Base-by-base conservation (phyloP, 139 green algal species). In the Pleodorina starrii region DNA sequence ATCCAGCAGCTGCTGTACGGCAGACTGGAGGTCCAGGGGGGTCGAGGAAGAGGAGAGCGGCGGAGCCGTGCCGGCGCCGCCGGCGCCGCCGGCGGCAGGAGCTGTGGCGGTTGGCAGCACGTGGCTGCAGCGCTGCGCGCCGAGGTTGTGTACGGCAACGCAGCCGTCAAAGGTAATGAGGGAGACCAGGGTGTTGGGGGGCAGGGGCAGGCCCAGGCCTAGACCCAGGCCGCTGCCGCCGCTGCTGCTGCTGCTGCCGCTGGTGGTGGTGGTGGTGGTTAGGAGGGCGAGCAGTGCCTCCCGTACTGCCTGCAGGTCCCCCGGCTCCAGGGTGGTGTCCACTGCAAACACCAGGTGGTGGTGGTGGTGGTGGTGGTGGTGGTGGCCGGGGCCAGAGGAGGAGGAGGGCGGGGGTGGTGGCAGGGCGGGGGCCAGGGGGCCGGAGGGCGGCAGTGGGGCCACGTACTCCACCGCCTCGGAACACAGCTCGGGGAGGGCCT, bases 151-250 rank as follows among this genome's bases (percentile, higher is more conserved):
- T 27, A 81, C 38, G 38, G 83, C 46, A 42, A 88, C 83, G 12
- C 44, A 80, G 32, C 66, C 83, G 69, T 88, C 83, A 19, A 80
- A 88, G 48, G 83, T 81, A 46, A 88, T n/a, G 12, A 88, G 83
- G 7, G 66, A 72, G 54, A 88, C 10, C 14, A 66, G 83, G 12
- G 83, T 81, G 83, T 32, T 12, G 66, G 83, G 68, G 27, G 46
- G 44, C 83, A 88, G 83, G n/a, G n/a, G n/a, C n/a, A n/a, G n/a
- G n/a, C n/a, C n/a, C n/a, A n/a, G n/a, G n/a, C n/a, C n/a, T n/a
- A n/a, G n/a, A n/a, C n/a, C n/a, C n/a, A n/a, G n/a, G n/a, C n/a
- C n/a, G n/a, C n/a, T n/a, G n/a, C n/a, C n/a, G n/a, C n/a, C n/a
- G n/a, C n/a, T n/a, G n/a, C n/a, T n/a, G n/a, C n/a, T n/a, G n/a